Base-by-base conservation (phyloP, 2,329 filamentous ascomycete genomes). In the Colletotrichum ledebouriae region DNA sequence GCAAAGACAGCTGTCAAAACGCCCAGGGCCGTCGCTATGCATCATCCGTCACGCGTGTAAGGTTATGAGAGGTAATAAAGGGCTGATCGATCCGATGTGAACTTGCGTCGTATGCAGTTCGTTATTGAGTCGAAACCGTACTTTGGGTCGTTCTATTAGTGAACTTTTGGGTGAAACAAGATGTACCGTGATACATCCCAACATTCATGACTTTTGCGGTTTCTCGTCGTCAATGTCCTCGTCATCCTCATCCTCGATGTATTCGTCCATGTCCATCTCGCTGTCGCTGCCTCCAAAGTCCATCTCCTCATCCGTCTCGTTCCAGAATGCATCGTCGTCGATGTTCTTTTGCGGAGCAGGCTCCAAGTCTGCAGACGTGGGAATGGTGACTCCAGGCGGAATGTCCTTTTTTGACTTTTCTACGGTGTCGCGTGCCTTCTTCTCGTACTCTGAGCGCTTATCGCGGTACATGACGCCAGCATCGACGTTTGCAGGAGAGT, bases 401-500 rank as follows among this genome's bases (percentile, higher is more conserved):
- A 97, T 94, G 75, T 97, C 93, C 71, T 85, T 82, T 80, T 93
- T 93, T 12, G 93, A 94, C 52, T 82, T 83, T 71, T 92, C 89
- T 4, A 96, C 91, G 37, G 94, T 88, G 49, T 89, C 86, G 71
- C 82, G 85, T 2, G 95, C 93, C 73, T 85, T 86, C 49, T 83
- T 80, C 75, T 93, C 89, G 84, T 97, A 99, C 37, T 84, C 79
- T 1, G 84, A 82, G 0, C 89, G 89, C 37, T 90, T 81, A 73
- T 94, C 93, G 69, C 95, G 90, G 75, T 97, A 91, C 83, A 94
- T 87, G 25, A 98, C 91, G 65, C 93, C 89, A 2, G 96, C 95
- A 73, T 98, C 95, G 63, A 98, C 94, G 77, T 98, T 98, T 71
- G 95, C 96, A 0, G 96, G 94, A 0, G 94, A 97, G 73, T 90